These are phyloP conservation scores for Peribolospora kevripleyi DNA, from an alignment of 768 basidiomycete species.

Conservation along the genomic window DNA sequence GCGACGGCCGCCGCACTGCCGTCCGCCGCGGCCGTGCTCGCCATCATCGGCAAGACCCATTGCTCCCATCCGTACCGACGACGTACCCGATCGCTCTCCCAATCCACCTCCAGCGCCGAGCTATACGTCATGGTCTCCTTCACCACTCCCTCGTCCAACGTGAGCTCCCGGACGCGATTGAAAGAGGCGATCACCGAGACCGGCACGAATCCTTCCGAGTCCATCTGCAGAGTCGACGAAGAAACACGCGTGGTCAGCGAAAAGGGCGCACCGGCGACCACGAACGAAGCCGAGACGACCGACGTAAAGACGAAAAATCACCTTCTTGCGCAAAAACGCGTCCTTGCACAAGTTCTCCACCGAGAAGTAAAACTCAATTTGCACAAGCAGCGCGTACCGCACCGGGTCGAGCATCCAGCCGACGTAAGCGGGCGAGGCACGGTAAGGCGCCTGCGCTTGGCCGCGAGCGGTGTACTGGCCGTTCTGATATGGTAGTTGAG, in stretches of 20 bases:
- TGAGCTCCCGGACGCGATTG: conserved; percentile 51
- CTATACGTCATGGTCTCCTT: conserved; percentile 33
- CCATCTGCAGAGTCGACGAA: conserved; percentile 41
- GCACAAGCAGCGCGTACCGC: conserved; percentile 38
- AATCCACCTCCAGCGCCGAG: too few relatives aligned
- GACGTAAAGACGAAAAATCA: conserved; percentile 13
- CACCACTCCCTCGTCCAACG: conserved; percentile 32
- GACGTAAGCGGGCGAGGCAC: too few relatives aligned
- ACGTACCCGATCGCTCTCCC: too few relatives aligned
- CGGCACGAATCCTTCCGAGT: conserved; percentile 62
- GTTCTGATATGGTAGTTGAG: too few relatives aligned
- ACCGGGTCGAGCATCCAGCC: conserved; percentile 30
- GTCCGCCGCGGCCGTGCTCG: too few relatives aligned
- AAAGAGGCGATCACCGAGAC: conserved; percentile 63
- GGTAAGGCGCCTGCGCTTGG: too few relatives aligned
- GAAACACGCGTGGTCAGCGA: background rate
- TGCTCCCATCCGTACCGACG: too few relatives aligned
- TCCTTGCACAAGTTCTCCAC: conserved; percentile 75
- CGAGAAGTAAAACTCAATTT: conserved; percentile 81
- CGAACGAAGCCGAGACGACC: too few relatives aligned
- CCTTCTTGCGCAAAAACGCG: conserved; percentile 51
- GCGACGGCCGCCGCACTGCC: too few relatives aligned
- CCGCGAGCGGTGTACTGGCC: too few relatives aligned
- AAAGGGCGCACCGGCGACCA: background rate
- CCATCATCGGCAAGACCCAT: too few relatives aligned